These are phyloP conservation scores for Candida ipomoeae DNA, from an alignment of 805 yeast genomes.

Conservation along the genomic window DNA sequence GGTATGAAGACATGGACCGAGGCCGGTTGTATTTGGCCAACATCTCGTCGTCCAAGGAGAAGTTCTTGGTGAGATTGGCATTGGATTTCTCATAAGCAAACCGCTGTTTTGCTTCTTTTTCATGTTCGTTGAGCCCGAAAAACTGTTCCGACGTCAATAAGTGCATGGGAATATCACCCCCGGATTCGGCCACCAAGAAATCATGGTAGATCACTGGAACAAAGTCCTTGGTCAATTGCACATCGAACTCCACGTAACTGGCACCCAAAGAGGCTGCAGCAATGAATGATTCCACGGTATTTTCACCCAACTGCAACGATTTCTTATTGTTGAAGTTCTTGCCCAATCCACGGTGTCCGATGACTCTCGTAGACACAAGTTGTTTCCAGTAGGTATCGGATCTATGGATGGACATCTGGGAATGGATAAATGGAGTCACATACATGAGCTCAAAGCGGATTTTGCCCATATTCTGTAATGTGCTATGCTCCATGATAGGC, in stretches of 20 bases:
- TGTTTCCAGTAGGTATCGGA: constrained; percentile 90
- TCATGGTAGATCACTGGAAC: constrained; percentile 95
- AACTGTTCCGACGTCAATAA: constrained; percentile 86
- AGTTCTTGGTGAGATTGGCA: constrained; percentile 18
- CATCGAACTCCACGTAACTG: constrained; percentile 94
- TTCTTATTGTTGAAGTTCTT: constrained; percentile 69
- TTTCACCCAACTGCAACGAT: constrained; percentile 90
- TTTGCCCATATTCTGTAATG: constrained; percentile 72
- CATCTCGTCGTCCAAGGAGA: constrained; percentile 35
- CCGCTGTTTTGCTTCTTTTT: constrained; percentile 11
- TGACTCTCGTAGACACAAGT: constrained; percentile 80
- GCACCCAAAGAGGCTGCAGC: constrained; percentile 97
- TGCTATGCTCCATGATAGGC: constrained; percentile 71
- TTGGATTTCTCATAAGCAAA: constrained; percentile 9
- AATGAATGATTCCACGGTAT: constrained; percentile 89
- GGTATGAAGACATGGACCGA: constrained; percentile 38
- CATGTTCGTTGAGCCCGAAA: constrained; percentile 45
- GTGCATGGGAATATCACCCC: constrained; percentile 96
- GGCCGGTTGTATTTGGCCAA: constrained; percentile 32
- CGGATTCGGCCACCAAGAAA: constrained; percentile 90
- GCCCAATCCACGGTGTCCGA: constrained; percentile 95
- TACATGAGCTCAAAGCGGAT: constrained; percentile 71
- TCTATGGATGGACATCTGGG: constrained; percentile 57
- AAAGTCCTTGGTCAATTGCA: constrained; percentile 85
- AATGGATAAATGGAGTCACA: constrained; percentile 70